Evolutionary conservation across 2,329 filamentous ascomycete genomes (phyloP).

Genomic region (Phaeosphaeria sp.): DNA sequence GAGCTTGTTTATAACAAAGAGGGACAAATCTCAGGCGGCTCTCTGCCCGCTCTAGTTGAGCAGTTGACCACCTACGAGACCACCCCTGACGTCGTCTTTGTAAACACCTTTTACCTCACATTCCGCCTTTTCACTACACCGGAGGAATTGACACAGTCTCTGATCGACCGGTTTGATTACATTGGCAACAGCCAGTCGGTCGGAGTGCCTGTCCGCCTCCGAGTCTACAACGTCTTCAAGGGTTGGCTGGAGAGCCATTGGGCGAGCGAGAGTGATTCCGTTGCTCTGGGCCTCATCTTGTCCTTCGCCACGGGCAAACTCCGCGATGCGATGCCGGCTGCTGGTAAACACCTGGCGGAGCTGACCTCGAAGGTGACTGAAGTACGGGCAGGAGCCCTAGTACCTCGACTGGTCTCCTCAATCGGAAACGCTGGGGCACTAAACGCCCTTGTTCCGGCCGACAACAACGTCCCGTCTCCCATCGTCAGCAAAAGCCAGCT

Average conservation of each 20-base stretch:
- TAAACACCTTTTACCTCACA: slow-evolving; percentile 94
- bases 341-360: slow-evolving; percentile 80
- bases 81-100: slow-evolving; percentile 88
- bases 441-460: slow-evolving; percentile 71
- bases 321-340: slow-evolving; percentile 71
- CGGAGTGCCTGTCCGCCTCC: slow-evolving; percentile 80
- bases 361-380: slow-evolving; percentile 79
- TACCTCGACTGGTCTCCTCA: slow-evolving; percentile 82
- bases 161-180: slow-evolving; percentile 94
- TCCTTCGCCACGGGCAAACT: slow-evolving; percentile 81
- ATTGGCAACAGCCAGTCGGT: slow-evolving; percentile 78
- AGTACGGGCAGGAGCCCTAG: slow-evolving; percentile 71
- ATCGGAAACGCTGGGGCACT: slow-evolving; percentile 88
- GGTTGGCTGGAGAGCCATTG: slow-evolving; percentile 97
- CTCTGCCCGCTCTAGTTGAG: slow-evolving; percentile 89
- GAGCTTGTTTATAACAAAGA: slow-evolving; percentile 95
- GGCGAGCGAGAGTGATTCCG: slow-evolving; percentile 79
- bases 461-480: slow-evolving; percentile 73
- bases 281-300: slow-evolving; percentile 76
- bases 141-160: slow-evolving; percentile 74
- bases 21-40: slow-evolving; percentile 91
- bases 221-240: slow-evolving; percentile 97
- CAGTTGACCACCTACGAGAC: slow-evolving; percentile 91
- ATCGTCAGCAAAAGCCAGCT: slow-evolving; percentile 78
- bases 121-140: slow-evolving; percentile 93